phyloP scores from a whole-genome alignment of 768 basidiomycete species.

The Gloeophyllum trabeum region DNA sequence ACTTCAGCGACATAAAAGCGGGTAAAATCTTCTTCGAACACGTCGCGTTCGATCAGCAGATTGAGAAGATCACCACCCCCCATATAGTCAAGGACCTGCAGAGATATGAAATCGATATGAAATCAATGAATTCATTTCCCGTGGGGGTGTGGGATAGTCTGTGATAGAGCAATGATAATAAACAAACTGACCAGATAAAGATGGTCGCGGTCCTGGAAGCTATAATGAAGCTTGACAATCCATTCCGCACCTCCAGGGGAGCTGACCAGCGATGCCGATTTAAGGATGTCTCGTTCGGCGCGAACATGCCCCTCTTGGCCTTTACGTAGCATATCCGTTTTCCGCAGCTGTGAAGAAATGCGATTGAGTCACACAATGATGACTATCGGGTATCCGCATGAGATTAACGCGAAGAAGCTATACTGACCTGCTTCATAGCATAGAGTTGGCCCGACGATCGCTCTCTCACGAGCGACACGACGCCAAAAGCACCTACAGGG shows the following conservation, averaged over 20 bases:
- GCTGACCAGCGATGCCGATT: conserved; percentile 74
- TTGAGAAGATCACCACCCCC: conserved; percentile 95
- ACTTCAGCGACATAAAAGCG: conserved; percentile 95
- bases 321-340: conserved; percentile 89
- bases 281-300: conserved; percentile 89
- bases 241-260: conserved; percentile 74
- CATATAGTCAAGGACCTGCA: conserved; percentile 87
- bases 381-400: too few relatives aligned
- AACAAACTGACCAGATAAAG: conserved; percentile 78
- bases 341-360: conserved; percentile 46
- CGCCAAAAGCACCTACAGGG: conserved; percentile 80
- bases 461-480: conserved; percentile 88
- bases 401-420: too few relatives aligned
- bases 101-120: conserved; percentile 49
- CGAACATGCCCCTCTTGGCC: conserved; percentile 96
- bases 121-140: conserved; percentile 23
- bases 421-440: conserved; percentile 88
- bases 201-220: conserved; percentile 91
- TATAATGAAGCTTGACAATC: conserved; percentile 91
- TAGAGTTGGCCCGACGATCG: conserved; percentile 68
- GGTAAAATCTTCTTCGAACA: conserved; percentile 85
- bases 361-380: conserved; percentile 1
- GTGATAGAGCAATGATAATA: conserved; percentile 6
- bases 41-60: conserved; percentile 84
- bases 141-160: too few relatives aligned